Evolutionary conservation across 148 eudicot genomes (phyloP).

Genomic region (Cornus florida): DNA sequence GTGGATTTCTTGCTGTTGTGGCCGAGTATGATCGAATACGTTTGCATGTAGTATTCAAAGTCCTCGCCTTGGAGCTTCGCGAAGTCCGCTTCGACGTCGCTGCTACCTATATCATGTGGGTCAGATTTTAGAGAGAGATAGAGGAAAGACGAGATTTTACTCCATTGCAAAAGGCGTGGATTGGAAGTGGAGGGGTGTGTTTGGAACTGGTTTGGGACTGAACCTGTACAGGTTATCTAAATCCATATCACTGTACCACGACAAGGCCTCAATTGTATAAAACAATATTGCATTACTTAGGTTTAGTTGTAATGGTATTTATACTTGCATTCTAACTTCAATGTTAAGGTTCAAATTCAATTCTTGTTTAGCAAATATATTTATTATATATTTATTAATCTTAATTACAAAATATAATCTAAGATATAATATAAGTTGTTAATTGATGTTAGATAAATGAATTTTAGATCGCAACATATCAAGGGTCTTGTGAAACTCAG

Average conservation of each 20-base stretch:
- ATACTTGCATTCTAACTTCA: no score
- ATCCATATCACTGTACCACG: not conserved
- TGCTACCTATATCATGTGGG: slow-evolving; percentile 25
- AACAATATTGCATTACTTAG: no score
- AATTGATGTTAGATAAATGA: no score
- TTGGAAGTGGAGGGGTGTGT: not conserved
- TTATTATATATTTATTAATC: no score
- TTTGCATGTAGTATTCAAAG: slow-evolving; percentile 97
- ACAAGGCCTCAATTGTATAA: no score
- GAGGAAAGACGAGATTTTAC: not conserved
- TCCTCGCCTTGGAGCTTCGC: slow-evolving; percentile 97
- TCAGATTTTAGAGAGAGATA: not conserved
- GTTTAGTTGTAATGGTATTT: no score
- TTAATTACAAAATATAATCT: no score
- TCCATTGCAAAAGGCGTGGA: not conserved
- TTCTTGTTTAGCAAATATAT: no score
- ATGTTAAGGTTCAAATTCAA: no score
- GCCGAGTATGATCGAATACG: slow-evolving; percentile 86
- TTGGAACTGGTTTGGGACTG: not conserved
- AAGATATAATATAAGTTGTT: no score
- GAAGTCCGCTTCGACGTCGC: slow-evolving; percentile 92
- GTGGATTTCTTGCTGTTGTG: slow-evolving; percentile 83
- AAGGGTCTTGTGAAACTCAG: no score
- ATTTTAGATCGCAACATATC: no score
- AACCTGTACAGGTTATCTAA: not conserved